Evolutionary conservation across 176 grass and related monocot species (phyloP).

Genomic region (Cocos nucifera): DNA sequence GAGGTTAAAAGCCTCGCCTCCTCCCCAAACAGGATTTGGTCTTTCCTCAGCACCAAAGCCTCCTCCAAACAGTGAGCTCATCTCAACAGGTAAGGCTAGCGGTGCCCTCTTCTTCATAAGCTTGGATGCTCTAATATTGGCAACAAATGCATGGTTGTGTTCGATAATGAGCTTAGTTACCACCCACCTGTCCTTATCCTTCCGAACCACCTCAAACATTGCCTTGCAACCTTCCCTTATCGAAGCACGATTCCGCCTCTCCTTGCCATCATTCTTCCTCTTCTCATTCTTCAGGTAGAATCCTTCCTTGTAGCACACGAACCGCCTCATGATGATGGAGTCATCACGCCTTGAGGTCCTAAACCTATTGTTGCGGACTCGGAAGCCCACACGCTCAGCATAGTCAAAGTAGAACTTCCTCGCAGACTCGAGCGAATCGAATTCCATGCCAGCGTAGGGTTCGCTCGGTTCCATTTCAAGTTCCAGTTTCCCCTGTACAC

Average conservation of each 20-base stretch:
- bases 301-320: conserved; percentile 90
- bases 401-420: conserved; percentile 85
- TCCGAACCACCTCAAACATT: conserved; percentile 88
- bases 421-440: conserved; percentile 36
- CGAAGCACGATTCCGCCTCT: conserved; percentile 63
- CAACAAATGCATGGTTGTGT: conserved; percentile 68
- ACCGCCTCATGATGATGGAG: conserved; percentile 82
- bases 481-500: no score
- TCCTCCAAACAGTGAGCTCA: conserved; percentile 15
- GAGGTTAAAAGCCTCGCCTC: conserved; percentile 42
- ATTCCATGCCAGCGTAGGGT: conserved; percentile 28
- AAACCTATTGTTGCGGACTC: conserved; percentile 69
- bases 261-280: conserved; percentile 23
- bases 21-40: conserved; percentile 59
- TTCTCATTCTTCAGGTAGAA: conserved; percentile 46
- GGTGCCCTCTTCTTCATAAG: conserved; percentile 31
- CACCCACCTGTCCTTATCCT: conserved; percentile 57
- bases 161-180: conserved; percentile 82
- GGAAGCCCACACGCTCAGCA: conserved; percentile 53
- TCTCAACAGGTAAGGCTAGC: conserved; percentile 1
- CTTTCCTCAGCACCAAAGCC: conserved; percentile 11
- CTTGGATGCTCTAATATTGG: conserved; percentile 53
- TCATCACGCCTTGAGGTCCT: conserved; percentile 69
- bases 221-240: conserved; percentile 94
- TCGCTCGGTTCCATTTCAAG: not conserved